Conservation (phyloP, 768 basidiomycete genomes). For the Inosperma sp. region DNA sequence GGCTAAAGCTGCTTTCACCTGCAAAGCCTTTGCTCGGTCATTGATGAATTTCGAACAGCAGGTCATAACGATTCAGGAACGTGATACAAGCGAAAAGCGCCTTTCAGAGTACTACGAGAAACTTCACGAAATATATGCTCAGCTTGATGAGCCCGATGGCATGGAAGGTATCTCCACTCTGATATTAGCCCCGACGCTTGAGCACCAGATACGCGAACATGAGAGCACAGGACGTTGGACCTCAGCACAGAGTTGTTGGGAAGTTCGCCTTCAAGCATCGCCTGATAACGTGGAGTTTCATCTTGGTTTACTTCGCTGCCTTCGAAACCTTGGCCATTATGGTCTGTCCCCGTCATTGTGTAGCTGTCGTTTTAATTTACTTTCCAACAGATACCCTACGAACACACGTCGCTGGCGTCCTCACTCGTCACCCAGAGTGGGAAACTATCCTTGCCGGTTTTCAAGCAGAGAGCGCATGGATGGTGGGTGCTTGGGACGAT, state of each 20-base stretch:
- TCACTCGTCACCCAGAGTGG: constrained; percentile 85
- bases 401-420: constrained; percentile 89
- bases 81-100: constrained; percentile 39
- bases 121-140: constrained; percentile 92
- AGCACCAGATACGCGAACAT: constrained; percentile 96
- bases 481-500: constrained; percentile 89
- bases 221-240: constrained; percentile 98
- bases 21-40: constrained; percentile 90
- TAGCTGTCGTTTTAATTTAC: constrained; percentile 1
- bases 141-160: constrained; percentile 96
- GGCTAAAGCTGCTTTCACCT: constrained; percentile 90
- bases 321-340: constrained; percentile 94
- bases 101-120: constrained; percentile 78
- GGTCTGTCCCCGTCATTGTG: constrained; percentile 48
- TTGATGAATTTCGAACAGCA: constrained; percentile 94
- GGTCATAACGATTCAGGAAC: constrained; percentile 50
- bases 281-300: constrained; percentile 89
- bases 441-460: constrained; percentile 69
- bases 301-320: constrained; percentile 82
- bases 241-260: constrained; percentile 99
- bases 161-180: constrained; percentile 96
- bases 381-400: constrained; percentile 74
- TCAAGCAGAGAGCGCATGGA: constrained; percentile 92
- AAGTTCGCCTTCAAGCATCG: constrained; percentile 84
- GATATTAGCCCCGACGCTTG: constrained; percentile 83